Evolutionary conservation across 805 yeast genomes (phyloP).

Genomic region (Torulaspora franciscae): DNA sequence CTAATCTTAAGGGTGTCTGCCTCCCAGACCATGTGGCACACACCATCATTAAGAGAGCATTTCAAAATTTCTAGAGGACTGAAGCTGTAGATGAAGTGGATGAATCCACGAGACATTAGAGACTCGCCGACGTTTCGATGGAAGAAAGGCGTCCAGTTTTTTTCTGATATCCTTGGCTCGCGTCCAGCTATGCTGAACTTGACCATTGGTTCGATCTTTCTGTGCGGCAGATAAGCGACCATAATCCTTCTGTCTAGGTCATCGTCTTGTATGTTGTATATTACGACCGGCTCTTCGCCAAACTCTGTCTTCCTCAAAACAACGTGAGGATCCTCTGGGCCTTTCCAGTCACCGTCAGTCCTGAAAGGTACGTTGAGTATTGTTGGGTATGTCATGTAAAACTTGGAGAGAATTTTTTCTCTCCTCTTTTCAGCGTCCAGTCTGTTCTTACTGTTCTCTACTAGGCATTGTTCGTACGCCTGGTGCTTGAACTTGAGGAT

Average conservation of each 20-base stretch:
- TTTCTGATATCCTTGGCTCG: conserved; percentile 8
- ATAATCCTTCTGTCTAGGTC: conserved; percentile 10
- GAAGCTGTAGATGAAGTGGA: conserved; percentile 21
- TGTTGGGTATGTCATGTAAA: conserved; percentile 16
- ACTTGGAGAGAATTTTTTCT: conserved; percentile 10
- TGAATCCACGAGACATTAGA: conserved; percentile 21
- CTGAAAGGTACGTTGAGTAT: conserved; percentile 10
- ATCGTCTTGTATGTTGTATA: conserved; percentile 15
- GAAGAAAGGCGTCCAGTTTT: conserved; percentile 21
- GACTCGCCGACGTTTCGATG: conserved; percentile 7
- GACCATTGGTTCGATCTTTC: conserved; percentile 12
- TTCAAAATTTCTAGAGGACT: conserved; percentile 20
- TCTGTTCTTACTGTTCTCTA: conserved; percentile 14
- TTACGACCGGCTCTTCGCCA: conserved; percentile 17
- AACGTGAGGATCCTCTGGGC: conserved; percentile 19
- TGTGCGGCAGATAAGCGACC: conserved; percentile 17
- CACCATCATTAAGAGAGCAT: conserved; percentile 23
- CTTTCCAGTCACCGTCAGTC: conserved; percentile 13
- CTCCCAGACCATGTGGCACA: conserved; percentile 17
- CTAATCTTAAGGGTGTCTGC: conserved; percentile 10
- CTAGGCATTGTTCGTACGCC: conserved; percentile 23
- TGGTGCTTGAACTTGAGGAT: conserved; percentile 18
- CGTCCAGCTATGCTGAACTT: conserved; percentile 9
- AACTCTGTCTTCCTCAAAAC: conserved; percentile 7
- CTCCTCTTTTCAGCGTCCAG: conserved; percentile 13